A percentile compares a stretch with the other conserved stretches of the same genome.
Evolutionary conservation across 2,329 filamentous ascomycete species (phyloP).

Genomic region (Thelonectria blattea): DNA sequence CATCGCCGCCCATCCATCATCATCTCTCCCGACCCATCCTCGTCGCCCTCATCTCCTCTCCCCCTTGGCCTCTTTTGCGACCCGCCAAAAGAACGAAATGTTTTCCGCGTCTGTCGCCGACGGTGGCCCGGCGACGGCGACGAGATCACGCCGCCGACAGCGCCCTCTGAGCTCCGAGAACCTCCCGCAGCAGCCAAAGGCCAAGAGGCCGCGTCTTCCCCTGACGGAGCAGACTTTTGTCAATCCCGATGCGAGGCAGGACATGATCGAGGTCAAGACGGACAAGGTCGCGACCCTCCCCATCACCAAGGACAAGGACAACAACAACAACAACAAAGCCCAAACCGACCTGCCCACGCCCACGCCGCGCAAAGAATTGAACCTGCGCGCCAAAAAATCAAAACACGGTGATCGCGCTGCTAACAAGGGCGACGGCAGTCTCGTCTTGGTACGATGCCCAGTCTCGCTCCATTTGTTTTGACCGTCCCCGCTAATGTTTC

Average conservation of each 20-base stretch:
- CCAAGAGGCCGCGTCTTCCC: conserved; percentile 66
- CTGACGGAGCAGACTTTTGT: conserved; percentile 63
- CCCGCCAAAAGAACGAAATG: conserved; percentile 50
- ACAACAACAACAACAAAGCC: conserved; percentile 46
- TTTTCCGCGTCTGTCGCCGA: conserved; percentile 63
- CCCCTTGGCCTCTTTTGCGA: conserved; percentile 27
- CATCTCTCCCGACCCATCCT: conserved; percentile 25
- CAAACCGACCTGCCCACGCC: conserved; percentile 46
- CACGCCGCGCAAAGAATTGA: conserved; percentile 59
- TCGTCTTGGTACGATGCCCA: conserved; percentile 63
- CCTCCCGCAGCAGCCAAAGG: conserved; percentile 63
- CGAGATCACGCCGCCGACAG: conserved; percentile 66
- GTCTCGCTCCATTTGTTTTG: conserved; percentile 8
- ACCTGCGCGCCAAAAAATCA: conserved; percentile 66
- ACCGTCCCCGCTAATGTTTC: conserved; percentile 28
- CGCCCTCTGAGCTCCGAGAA: conserved; percentile 63
- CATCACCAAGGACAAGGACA: conserved; percentile 49
- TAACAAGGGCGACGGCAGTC: conserved; percentile 70
- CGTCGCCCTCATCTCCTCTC: conserved; percentile 12
- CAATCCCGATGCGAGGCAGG: conserved; percentile 56
- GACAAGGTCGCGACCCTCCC: conserved; percentile 56
- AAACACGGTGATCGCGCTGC: conserved; percentile 65
- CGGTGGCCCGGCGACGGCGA: conserved; percentile 61
- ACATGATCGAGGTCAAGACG: conserved; percentile 63
- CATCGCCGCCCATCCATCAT: background rate